Percentiles rank a stretch among this genome's conserved stretches.
Evolutionary conservation across 2,329 filamentous ascomycete genomes (phyloP).

Genomic region (Penicillium sp.): DNA sequence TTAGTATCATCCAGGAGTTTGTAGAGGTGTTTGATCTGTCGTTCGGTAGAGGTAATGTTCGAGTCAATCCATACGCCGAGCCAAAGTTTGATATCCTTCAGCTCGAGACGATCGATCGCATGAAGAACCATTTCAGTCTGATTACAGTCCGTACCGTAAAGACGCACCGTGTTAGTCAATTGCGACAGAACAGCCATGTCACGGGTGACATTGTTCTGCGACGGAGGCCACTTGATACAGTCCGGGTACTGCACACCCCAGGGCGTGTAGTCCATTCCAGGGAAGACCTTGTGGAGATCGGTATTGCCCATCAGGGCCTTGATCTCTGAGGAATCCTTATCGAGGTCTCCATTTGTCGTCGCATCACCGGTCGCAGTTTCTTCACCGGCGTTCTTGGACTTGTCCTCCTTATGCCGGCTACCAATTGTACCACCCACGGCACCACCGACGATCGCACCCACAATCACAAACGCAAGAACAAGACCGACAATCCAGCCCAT

Average conservation of each 20-base stretch:
- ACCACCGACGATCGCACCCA: conserved; percentile 70
- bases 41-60: conserved; percentile 77
- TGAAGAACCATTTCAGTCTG: conserved; percentile 92
- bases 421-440: conserved; percentile 69
- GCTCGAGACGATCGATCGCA: conserved; percentile 69
- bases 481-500: conserved; percentile 68
- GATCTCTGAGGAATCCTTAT: conserved; percentile 74
- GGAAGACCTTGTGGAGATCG: conserved; percentile 87
- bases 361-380: conserved; percentile 60
- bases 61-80: conserved; percentile 88
- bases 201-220: conserved; percentile 90
- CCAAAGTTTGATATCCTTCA: conserved; percentile 82
- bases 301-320: conserved; percentile 75
- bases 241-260: conserved; percentile 86
- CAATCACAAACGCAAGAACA: conserved; percentile 63
- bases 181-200: conserved; percentile 88
- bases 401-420: conserved; percentile 48
- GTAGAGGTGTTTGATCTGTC: conserved; percentile 83
- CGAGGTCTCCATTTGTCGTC: conserved; percentile 65
- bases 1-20: conserved; percentile 63
- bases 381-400: conserved; percentile 29
- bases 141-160: conserved; percentile 97
- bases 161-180: conserved; percentile 78
- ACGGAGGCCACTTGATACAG: conserved; percentile 72
- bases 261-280: conserved; percentile 92